These are phyloP conservation scores for Cantharellus anzutake DNA, from an alignment of 768 basidiomycete species.

Conservation along the genomic window DNA sequence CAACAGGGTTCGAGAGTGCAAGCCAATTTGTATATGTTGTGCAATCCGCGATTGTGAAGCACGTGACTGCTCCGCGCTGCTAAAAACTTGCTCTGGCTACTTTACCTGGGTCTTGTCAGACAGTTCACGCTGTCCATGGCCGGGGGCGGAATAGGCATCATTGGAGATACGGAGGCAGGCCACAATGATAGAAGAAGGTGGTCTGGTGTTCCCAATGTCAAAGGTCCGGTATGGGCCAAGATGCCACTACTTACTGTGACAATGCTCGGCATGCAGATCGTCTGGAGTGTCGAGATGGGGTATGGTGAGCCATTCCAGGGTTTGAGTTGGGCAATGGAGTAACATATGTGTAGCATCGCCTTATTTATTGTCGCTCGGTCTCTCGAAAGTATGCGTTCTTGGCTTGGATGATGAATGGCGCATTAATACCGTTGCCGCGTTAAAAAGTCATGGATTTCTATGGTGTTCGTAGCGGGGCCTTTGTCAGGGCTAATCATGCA, in stretches of 20 bases:
- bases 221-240: background rate
- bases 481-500: slow-evolving; percentile 80
- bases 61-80: too few relatives aligned
- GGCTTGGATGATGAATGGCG: too few relatives aligned
- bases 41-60: too few relatives aligned
- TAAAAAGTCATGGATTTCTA: slow-evolving; percentile 32
- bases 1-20: too few relatives aligned
- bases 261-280: slow-evolving; percentile 65
- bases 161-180: too few relatives aligned
- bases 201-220: background rate
- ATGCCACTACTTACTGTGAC: slow-evolving; percentile 58
- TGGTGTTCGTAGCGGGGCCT: slow-evolving; percentile 85
- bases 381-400: slow-evolving; percentile 41
- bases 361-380: slow-evolving; percentile 73
- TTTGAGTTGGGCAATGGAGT: background rate
- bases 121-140: too few relatives aligned
- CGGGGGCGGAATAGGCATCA: too few relatives aligned
- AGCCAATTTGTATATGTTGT: too few relatives aligned
- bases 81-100: too few relatives aligned
- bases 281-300: slow-evolving; percentile 92
- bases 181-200: background rate
- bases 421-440: too few relatives aligned
- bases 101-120: too few relatives aligned
- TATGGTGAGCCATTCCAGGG: slow-evolving; percentile 30
- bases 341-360: slow-evolving; percentile 40